These are phyloP conservation scores for Trichoderma erinaceum DNA, from an alignment of 495 filamentous ascomycete genomes.

Conservation along the genomic window DNA sequence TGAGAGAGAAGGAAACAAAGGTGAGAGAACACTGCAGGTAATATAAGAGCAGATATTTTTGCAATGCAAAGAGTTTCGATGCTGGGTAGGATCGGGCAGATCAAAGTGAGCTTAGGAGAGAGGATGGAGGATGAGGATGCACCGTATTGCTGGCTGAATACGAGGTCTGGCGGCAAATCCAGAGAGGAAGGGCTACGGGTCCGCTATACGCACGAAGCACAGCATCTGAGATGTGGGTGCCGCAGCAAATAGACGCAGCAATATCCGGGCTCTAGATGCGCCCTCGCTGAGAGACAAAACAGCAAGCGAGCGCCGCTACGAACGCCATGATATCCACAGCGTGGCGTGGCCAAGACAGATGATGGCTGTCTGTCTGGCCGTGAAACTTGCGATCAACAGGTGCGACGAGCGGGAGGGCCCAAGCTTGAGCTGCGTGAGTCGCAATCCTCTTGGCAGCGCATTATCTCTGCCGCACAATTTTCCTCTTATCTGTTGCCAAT, in stretches of 20 bases:
- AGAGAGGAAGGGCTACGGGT: background rate
- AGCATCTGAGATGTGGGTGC: background rate
- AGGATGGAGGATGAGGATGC: background rate
- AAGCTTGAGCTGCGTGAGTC: background rate
- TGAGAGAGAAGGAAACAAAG: background rate
- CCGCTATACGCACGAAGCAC: background rate
- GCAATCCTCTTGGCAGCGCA: background rate
- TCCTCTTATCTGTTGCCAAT: too few species aligned
- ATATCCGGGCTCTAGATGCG: background rate
- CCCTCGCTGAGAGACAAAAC: background rate
- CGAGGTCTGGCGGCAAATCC: background rate
- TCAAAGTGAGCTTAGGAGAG: background rate
- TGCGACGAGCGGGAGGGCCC: background rate
- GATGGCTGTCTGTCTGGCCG: background rate
- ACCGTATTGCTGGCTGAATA: constrained; percentile 7
- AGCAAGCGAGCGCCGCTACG: background rate
- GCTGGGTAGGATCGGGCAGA: background rate
- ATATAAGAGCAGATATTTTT: background rate
- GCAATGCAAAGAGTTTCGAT: background rate
- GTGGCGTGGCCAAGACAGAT: background rate
- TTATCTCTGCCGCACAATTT: too few species aligned
- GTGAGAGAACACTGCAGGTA: background rate
- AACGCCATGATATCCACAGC: constrained; percentile 6
- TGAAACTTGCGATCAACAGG: background rate
- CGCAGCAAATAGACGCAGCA: background rate